Base-by-base conservation (phyloP, 805 yeast genomes). In the baker's yeast (Saccharomyces cerevisiae) region DNA sequence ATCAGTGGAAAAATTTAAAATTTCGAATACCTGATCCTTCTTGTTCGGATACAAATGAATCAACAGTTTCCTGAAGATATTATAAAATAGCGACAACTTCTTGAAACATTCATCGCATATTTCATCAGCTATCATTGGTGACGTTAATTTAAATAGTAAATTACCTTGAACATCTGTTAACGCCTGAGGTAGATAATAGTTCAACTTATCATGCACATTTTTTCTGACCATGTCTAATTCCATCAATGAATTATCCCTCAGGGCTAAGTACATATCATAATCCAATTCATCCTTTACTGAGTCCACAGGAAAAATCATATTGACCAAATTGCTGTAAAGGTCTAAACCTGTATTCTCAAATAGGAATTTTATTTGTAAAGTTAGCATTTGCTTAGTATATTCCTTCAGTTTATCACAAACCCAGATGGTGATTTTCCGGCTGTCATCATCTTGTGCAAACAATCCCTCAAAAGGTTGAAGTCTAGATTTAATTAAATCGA, bases 291-390 rank as follows among this genome's bases (percentile, higher is more conserved):
- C 76, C 58, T 73, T 69, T 8, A 76, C 72, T 31, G 75, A 72
- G 24, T 71, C 76, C 21, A 84, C 68, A 13, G 87, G 85, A 67
- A 80, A 83, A n/a, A 87, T 83, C 85, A 86, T 82, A 61, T 84
- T 83, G 55, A 85, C 73, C 50, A 86, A 68, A 63, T 84, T 86
- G 64, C 76, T 81, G 59, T 79, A 81, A 53, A 84, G 80, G n/a
- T 72, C 73, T 31, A 86, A 67, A 0, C 80, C 80, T 26, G 87
- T 79, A 46, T 76, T 78, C 17, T 72, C 69, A 43, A 86, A 69
- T 14, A 85, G 68, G 1, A 70, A 64, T 21, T 72, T 74, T 41
- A 77, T 78, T 60, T 83, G 85, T 6, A 74, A 58, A 9, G 70
- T 66, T 3, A 73, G 71, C 56, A 85, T 65, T 22, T 57, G 57